Conservation (phyloP, 805 yeast species). For the Pichia membranifaciens region DNA sequence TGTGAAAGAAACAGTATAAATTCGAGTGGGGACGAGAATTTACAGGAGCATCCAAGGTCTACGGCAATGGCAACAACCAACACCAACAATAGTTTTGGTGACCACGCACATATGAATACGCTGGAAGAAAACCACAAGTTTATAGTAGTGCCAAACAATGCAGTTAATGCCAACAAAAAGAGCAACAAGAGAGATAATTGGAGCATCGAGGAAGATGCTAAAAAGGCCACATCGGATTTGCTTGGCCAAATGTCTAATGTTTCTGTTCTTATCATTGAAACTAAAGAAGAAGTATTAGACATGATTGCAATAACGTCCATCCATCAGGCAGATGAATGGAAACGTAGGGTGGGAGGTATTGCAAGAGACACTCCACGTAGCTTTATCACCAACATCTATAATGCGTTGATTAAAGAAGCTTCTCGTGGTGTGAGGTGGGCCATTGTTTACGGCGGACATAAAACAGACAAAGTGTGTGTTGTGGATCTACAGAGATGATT, state of each 20-base stretch:
- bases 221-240: constrained; percentile 49
- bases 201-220: constrained; percentile 70
- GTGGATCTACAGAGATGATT: constrained; percentile 55
- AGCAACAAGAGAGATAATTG: constrained; percentile 70
- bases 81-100: background rate
- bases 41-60: background rate
- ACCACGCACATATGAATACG: constrained; percentile 1
- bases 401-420: constrained; percentile 67
- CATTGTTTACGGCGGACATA: constrained; percentile 72
- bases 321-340: constrained; percentile 75
- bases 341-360: constrained; percentile 75
- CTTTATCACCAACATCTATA: constrained; percentile 68
- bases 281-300: constrained; percentile 76
- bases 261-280: constrained; percentile 75
- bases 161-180: constrained; percentile 71
- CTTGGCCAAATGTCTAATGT: constrained; percentile 53
- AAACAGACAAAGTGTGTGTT: constrained; percentile 63
- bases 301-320: constrained; percentile 74
- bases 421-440: constrained; percentile 70
- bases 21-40: constrained; percentile 10
- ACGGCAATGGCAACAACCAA: background rate
- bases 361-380: constrained; percentile 77
- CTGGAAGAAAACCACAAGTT: constrained; percentile 42
- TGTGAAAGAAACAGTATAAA: constrained; percentile 16
- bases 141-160: constrained; percentile 67